Evolutionary conservation across 2,329 filamentous ascomycete species (phyloP).

Genomic region (Aspergillus quadricinctus): DNA sequence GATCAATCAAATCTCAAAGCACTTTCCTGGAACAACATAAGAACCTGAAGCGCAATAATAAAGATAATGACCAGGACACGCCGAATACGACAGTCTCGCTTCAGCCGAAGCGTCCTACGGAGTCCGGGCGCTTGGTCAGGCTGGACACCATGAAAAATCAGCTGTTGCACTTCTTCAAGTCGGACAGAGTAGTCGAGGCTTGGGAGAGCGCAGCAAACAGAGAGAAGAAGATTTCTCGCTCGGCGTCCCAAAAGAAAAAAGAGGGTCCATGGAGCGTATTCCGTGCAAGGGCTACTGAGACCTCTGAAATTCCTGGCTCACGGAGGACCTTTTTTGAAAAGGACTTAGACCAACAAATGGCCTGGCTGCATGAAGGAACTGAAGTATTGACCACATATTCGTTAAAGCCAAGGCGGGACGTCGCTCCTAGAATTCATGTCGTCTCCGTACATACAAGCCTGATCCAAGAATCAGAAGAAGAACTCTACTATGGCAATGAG

Average conservation of each 20-base stretch:
- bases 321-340: slow-evolving; percentile 9
- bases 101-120: slow-evolving; percentile 6
- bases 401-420: slow-evolving; percentile 23
- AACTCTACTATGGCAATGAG: background rate
- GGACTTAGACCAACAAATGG: slow-evolving; percentile 23
- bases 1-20: slow-evolving; percentile 20
- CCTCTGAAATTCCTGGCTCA: slow-evolving; percentile 4
- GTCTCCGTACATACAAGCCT: slow-evolving; percentile 24
- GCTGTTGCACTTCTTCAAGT: slow-evolving; percentile 30
- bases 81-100: slow-evolving; percentile 7
- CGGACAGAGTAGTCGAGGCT: slow-evolving; percentile 29
- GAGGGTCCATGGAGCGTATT: slow-evolving; percentile 30
- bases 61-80: slow-evolving; percentile 13
- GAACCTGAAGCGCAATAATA: slow-evolving; percentile 13
- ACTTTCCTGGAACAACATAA: slow-evolving; percentile 26
- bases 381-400: slow-evolving; percentile 27
- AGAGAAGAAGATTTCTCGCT: slow-evolving; percentile 12
- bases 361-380: slow-evolving; percentile 26
- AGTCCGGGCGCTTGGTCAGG: slow-evolving; percentile 7
- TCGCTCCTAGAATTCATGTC: slow-evolving; percentile 29
- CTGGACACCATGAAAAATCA: slow-evolving; percentile 29
- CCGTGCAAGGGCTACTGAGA: slow-evolving; percentile 22
- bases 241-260: slow-evolving; percentile 14
- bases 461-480: slow-evolving; percentile 16
- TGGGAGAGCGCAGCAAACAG: slow-evolving; percentile 25